phyloP scores from a whole-genome alignment of 768 basidiomycete species.

The Macrocybe gigantea region DNA sequence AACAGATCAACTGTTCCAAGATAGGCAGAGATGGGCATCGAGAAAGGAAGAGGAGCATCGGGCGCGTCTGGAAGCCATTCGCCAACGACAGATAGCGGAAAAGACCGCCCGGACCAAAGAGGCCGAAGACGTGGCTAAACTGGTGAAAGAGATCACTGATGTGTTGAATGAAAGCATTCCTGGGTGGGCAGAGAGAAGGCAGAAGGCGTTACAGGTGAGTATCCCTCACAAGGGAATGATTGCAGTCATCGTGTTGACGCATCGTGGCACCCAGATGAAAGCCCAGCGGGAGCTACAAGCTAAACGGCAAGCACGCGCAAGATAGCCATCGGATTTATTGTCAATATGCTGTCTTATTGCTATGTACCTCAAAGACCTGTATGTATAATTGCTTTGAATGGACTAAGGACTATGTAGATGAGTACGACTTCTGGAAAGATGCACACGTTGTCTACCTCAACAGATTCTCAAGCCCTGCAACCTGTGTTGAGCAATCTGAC shows the following conservation, averaged over 20 bases:
- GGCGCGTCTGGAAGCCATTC: slow-evolving; percentile 40
- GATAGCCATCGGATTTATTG: no score
- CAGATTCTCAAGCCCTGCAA: slow-evolving; percentile 39
- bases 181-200: slow-evolving; percentile 55
- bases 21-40: slow-evolving; percentile 50
- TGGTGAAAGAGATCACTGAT: slow-evolving; percentile 50
- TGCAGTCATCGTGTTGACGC: no score
- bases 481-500: slow-evolving; percentile 70
- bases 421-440: no score
- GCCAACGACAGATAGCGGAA: slow-evolving; percentile 24
- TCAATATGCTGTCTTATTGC: no score
- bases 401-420: no score
- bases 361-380: no score
- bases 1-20: slow-evolving; percentile 30
- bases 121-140: slow-evolving; percentile 29
- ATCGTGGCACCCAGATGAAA: slow-evolving; percentile 6
- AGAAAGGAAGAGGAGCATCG: slow-evolving; percentile 43
- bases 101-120: slow-evolving; percentile 30
- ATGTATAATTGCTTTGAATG: no score
- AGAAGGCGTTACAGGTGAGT: slow-evolving; percentile 44
- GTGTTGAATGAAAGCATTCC: slow-evolving; percentile 52
- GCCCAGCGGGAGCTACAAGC: slow-evolving; percentile 5
- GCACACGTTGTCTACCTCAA: slow-evolving; percentile 13
- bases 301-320: no score
- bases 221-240: not conserved